Evolutionary conservation across 306 rosid genomes (phyloP).

Genomic region (Senna tora): DNA sequence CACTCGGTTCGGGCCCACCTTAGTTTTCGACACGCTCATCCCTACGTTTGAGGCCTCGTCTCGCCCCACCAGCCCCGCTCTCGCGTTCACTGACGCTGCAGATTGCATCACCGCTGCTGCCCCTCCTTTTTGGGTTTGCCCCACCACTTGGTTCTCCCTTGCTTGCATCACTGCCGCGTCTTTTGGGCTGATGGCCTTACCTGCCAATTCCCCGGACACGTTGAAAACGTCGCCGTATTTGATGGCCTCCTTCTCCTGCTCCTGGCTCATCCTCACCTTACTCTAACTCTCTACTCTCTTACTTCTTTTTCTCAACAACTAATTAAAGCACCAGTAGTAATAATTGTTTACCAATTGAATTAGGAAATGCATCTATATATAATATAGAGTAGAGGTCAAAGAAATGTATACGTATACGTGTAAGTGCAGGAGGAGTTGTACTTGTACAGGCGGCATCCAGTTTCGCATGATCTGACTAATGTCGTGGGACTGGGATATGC

Average conservation of each 20-base stretch:
- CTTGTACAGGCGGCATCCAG: constrained; percentile 32
- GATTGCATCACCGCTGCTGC: constrained; percentile 73
- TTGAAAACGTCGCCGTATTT: constrained; percentile 69
- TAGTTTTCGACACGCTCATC: constrained; percentile 37
- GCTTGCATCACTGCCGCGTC: constrained; percentile 70
- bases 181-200: constrained; percentile 46
- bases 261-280: too few species aligned
- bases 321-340: too few species aligned
- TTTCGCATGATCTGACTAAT: background rate
- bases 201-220: constrained; percentile 60
- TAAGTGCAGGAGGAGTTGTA: background rate
- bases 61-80: constrained; percentile 37
- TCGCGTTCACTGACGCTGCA: constrained; percentile 49
- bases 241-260: constrained; percentile 47
- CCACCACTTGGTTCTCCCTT: constrained; percentile 53
- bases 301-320: too few species aligned
- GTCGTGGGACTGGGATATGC: too few species aligned
- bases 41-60: constrained; percentile 43
- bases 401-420: constrained; percentile 3
- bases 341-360: too few species aligned
- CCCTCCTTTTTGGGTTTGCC: constrained; percentile 59
- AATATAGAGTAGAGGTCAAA: too few species aligned
- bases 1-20: constrained; percentile 43
- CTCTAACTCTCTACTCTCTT: too few species aligned
- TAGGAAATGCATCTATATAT: too few species aligned